Base-by-base conservation (phyloP, 2,329 filamentous ascomycete species). In the Cladophialophora bantiana region DNA sequence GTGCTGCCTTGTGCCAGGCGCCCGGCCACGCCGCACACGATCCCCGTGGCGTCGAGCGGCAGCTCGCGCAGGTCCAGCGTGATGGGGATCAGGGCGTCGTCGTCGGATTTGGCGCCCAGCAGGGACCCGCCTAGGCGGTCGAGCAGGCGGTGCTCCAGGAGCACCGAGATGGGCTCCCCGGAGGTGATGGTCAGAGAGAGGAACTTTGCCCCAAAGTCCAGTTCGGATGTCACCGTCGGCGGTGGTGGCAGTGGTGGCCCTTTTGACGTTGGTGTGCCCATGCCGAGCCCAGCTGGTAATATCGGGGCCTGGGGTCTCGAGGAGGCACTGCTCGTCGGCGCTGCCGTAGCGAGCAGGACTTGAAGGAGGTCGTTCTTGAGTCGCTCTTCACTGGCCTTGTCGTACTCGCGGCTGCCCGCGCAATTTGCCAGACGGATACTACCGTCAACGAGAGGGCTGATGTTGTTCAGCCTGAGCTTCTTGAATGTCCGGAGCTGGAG, bases 11-110 rank as follows among this genome's bases (percentile, higher is more conserved):
- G 88, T 0, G 93, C 90, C 34, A 98, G 83, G 62, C 89, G 86
- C 32, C 93, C 92, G 0, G 94, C 94, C 1, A 99, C 92, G 34
- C 95, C 94, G 72, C 94, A 97, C 3, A 99, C 93, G 65, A 99
- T 97, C 26, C 94, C 94, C 0, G 94, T 96, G 7, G 93, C 93
- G 77, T 97, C 93, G 50, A 94, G 85, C 0, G 94, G 92, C 48
- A 98, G 82, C 50, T 88, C 88, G 20, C 87, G 88, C 32, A 99
- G 84, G 73, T 98, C 93, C 3, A 99, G 85, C 66, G 93, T 94
- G 72, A 99, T 95, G 1, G 95, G 93, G 1, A 96, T 88, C 38
- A 94, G 83, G 66, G 87, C 88, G 71, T 89, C 89, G 55, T 81
- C 79, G 18, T 59, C 60, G 15, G 60, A 64, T 52, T 87, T 91